phyloP scores from a whole-genome alignment of 805 yeast species.

The Yamadazyma endophytica region DNA sequence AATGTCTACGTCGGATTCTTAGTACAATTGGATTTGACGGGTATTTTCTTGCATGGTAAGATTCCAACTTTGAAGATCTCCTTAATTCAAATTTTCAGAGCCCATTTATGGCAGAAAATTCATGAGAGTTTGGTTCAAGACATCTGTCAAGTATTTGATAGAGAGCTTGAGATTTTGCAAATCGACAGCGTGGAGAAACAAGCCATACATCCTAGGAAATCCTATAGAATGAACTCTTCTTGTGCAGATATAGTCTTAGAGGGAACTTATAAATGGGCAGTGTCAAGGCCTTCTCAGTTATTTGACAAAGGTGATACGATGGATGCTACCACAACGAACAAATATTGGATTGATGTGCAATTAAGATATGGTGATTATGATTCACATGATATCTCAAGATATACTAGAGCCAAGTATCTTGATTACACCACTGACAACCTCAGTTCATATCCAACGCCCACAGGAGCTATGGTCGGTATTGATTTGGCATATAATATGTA shows the following conservation, averaged over 20 bases:
- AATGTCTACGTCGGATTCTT: conserved; percentile 96
- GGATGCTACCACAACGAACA: conserved; percentile 56
- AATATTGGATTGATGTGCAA: conserved; percentile 94
- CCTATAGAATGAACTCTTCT: conserved; percentile 95
- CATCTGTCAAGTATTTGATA: conserved; percentile 86
- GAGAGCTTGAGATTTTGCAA: conserved; percentile 76
- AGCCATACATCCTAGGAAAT: conserved; percentile 93
- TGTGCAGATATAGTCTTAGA: conserved; percentile 83
- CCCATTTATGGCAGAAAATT: conserved; percentile 98
- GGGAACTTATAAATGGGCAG: conserved; percentile 77
- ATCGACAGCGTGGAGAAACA: conserved; percentile 86
- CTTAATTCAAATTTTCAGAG: conserved; percentile 91
- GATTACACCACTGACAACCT: conserved; percentile 89
- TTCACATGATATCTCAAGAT: conserved; percentile 92
- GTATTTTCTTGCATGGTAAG: conserved; percentile 95
- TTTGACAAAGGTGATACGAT: conserved; percentile 65
- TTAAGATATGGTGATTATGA: conserved; percentile 95
- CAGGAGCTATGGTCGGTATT: conserved; percentile 86
- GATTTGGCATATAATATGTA: conserved; percentile 95
- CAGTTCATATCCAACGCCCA: conserved; percentile 85
- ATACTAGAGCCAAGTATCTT: conserved; percentile 85
- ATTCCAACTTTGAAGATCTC: conserved; percentile 96
- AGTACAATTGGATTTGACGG: conserved; percentile 94
- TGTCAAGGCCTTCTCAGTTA: conserved; percentile 74
- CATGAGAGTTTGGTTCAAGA: conserved; percentile 95